Evolutionary conservation across 345 rosid genomes (phyloP).

Genomic region (Angophora floribunda): DNA sequence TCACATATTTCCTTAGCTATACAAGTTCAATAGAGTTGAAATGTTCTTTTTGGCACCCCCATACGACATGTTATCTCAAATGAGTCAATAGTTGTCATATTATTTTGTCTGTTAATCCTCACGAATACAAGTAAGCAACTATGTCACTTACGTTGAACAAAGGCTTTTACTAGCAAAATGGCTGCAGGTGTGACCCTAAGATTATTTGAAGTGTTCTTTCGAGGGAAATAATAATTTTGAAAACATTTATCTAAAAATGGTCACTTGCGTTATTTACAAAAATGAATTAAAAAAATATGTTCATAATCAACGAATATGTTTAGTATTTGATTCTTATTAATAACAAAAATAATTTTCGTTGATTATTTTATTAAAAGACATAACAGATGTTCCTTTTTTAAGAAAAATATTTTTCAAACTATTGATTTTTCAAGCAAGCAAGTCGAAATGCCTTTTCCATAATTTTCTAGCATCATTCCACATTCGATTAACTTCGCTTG

Average conservation of each 20-base stretch:
- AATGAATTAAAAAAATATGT: neutral
- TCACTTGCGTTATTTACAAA: neutral
- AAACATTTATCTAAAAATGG: neutral
- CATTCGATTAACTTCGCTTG: neutral
- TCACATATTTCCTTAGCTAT: neutral
- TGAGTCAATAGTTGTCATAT: neutral
- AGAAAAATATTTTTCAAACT: neutral
- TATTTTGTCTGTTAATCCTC: neutral
- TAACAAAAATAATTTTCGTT: neutral
- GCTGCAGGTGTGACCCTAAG: neutral
- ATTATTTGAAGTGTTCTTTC: neutral
- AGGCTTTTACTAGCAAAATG: neutral
- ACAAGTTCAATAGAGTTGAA: neutral
- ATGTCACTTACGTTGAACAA: neutral
- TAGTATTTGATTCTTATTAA: neutral
- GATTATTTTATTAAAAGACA: neutral
- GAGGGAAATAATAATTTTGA: neutral
- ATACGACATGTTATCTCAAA: neutral
- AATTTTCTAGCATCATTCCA: neutral
- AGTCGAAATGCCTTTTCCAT: neutral
- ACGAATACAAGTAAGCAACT: neutral
- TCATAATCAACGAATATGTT: neutral
- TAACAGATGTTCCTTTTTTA: neutral
- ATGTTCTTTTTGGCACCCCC: neutral
- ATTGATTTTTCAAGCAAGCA: fast-evolving